A percentile compares a stretch with the other conserved stretches of the same genome.
These are phyloP conservation scores for Arachis monticola DNA, from an alignment of 331 rosid genomes.

Conservation along the genomic window DNA sequence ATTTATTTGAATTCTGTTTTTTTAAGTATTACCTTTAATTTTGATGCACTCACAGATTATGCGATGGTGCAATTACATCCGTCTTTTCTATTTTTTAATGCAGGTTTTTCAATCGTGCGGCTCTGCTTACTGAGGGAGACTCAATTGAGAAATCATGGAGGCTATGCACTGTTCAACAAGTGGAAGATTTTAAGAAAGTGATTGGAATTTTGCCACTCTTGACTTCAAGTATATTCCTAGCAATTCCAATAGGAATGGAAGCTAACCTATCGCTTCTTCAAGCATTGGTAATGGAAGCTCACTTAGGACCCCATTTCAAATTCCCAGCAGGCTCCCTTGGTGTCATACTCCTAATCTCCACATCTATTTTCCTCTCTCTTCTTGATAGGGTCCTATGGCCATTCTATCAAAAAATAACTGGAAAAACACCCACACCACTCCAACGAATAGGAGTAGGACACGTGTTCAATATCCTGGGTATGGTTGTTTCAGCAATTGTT, in stretches of 20 bases:
- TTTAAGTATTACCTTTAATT: no score
- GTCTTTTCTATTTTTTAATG: neutral
- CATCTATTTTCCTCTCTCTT: constrained; percentile 46
- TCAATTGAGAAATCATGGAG: constrained; percentile 62
- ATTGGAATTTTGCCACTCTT: constrained; percentile 56
- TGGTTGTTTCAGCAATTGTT: constrained; percentile 60
- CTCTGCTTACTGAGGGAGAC: constrained; percentile 53
- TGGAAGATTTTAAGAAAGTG: constrained; percentile 59
- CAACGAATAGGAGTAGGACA: constrained; percentile 63
- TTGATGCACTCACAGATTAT: no score
- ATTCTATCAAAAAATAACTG: constrained; percentile 45
- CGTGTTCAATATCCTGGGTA: constrained; percentile 39
- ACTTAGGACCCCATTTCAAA: constrained; percentile 53
- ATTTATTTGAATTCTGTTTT: no score
- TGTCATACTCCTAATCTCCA: constrained; percentile 43
- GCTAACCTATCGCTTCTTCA: constrained; percentile 61
- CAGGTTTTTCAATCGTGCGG: constrained; percentile 60
- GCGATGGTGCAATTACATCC: no score
- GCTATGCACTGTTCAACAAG: constrained; percentile 60
- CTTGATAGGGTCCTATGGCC: constrained; percentile 54
- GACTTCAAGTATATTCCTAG: constrained; percentile 52
- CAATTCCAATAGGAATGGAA: constrained; percentile 54
- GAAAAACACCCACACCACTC: constrained; percentile 44
- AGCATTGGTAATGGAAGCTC: constrained; percentile 66
- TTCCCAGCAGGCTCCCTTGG: constrained; percentile 56